Conservation (phyloP, 2,329 filamentous ascomycete genomes). For the Colletotrichum camelliae region DNA sequence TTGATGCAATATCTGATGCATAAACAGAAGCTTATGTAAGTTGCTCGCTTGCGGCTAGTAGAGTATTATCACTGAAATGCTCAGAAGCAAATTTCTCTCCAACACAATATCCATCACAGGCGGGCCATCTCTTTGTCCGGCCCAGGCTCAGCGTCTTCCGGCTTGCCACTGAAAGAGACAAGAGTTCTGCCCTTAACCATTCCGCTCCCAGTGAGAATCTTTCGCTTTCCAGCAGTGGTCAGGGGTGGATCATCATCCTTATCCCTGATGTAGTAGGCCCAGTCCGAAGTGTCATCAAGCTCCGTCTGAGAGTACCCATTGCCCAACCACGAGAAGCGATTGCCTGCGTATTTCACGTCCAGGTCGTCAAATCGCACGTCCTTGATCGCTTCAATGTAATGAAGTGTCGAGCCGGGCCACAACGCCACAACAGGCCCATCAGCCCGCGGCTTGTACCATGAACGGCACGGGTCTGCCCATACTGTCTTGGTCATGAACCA, state of each 20-base stretch:
- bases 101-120: not conserved
- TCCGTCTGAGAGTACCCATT: conserved; percentile 49
- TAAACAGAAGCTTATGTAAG: not conserved
- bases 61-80: not conserved
- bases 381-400: conserved; percentile 53
- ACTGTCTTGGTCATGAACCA: conserved; percentile 49
- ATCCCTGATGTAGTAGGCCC: conserved; percentile 42
- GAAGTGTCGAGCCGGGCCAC: conserved; percentile 42
- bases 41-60: not conserved
- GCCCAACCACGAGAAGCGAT: conserved; percentile 44
- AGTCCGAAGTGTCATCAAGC: conserved; percentile 41
- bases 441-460: conserved; percentile 22
- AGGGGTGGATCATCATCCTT: conserved; percentile 36
- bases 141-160: not conserved
- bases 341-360: conserved; percentile 42
- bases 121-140: not conserved
- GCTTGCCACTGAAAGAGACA: conserved; percentile 23
- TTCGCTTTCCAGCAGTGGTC: conserved; percentile 25
- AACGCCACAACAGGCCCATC: conserved; percentile 13
- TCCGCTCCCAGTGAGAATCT: conserved; percentile 30
- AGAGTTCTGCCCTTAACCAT: conserved; percentile 21
- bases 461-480: conserved; percentile 47
- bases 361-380: conserved; percentile 52
- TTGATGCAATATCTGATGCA: not conserved
- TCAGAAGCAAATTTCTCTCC: not conserved